phyloP scores from a whole-genome alignment of 371 early-diverging fungal genomes.

The Mucor racemosus region DNA sequence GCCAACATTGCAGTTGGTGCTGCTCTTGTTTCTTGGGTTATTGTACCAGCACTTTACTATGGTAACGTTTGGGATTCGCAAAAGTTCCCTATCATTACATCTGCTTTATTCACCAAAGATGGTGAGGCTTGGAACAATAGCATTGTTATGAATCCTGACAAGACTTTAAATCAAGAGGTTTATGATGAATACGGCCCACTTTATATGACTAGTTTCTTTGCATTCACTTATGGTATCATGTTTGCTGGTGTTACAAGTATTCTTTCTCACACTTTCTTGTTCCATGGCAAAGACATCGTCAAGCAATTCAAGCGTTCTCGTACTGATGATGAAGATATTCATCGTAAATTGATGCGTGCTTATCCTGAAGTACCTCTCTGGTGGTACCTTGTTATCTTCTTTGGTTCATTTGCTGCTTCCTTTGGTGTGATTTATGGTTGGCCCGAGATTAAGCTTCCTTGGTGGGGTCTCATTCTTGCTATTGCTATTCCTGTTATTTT shows the following conservation, averaged over 20 bases:
- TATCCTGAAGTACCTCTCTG: slow-evolving; percentile 74
- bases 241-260: slow-evolving; percentile 72
- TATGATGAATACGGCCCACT: slow-evolving; percentile 76
- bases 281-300: slow-evolving; percentile 68
- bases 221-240: slow-evolving; percentile 62
- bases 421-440: slow-evolving; percentile 59
- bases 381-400: slow-evolving; percentile 71
- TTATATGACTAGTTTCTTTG: slow-evolving; percentile 66
- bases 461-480: slow-evolving; percentile 75
- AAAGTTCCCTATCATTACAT: slow-evolving; percentile 64
- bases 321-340: slow-evolving; percentile 65
- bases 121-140: slow-evolving; percentile 63
- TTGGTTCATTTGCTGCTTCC: slow-evolving; percentile 47
- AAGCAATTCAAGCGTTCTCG: slow-evolving; percentile 62
- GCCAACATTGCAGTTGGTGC: slow-evolving; percentile 73
- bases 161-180: slow-evolving; percentile 59
- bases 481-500: slow-evolving; percentile 65
- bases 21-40: slow-evolving; percentile 73
- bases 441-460: slow-evolving; percentile 55
- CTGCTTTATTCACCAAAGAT: slow-evolving; percentile 42
- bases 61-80: slow-evolving; percentile 68
- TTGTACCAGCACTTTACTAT: slow-evolving; percentile 74
- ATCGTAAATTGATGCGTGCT: slow-evolving; percentile 71
- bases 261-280: slow-evolving; percentile 65
- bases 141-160: slow-evolving; percentile 57